phyloP scores from a whole-genome alignment of 2,329 filamentous ascomycete species.

The Triangularia verruculosa region DNA sequence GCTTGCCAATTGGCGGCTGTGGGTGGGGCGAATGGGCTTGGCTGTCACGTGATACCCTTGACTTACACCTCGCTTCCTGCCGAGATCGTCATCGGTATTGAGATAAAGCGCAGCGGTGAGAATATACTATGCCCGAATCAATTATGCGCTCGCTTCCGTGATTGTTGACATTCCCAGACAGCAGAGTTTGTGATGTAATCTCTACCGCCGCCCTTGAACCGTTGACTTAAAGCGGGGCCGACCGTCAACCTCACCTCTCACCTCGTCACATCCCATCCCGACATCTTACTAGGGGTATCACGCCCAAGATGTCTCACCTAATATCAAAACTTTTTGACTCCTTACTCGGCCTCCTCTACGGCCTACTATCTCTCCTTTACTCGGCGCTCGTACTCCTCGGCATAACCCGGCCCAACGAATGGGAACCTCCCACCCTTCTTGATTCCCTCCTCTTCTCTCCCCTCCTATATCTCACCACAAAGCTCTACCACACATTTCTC shows the following conservation, averaged over 20 bases:
- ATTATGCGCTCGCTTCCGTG: background rate
- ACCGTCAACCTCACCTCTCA: background rate
- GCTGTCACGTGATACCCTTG: background rate
- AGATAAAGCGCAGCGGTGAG: background rate
- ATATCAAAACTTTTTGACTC: background rate
- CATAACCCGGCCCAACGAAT: slow-evolving; percentile 46
- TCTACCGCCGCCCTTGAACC: background rate
- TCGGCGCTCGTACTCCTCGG: slow-evolving; percentile 42
- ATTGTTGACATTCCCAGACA: background rate
- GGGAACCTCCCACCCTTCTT: slow-evolving; percentile 52
- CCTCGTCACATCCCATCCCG: background rate
- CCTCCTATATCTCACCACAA: slow-evolving; percentile 59
- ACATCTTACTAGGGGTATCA: background rate
- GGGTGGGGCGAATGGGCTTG: background rate
- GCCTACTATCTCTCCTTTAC: slow-evolving; percentile 10
- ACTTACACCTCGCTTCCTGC: background rate
- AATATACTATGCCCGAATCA: background rate
- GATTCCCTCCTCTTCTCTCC: slow-evolving; percentile 68
- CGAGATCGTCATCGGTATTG: background rate
- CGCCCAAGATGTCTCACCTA: background rate
- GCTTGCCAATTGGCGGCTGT: background rate
- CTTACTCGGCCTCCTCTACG: background rate
- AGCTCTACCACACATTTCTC: slow-evolving; percentile 63
- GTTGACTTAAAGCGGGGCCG: background rate
- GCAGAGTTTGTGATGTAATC: background rate